Evolutionary conservation across 148 eudicot genomes (phyloP), one percentile per base, ranked within the genome.

Genomic region (Cornus florida): DNA sequence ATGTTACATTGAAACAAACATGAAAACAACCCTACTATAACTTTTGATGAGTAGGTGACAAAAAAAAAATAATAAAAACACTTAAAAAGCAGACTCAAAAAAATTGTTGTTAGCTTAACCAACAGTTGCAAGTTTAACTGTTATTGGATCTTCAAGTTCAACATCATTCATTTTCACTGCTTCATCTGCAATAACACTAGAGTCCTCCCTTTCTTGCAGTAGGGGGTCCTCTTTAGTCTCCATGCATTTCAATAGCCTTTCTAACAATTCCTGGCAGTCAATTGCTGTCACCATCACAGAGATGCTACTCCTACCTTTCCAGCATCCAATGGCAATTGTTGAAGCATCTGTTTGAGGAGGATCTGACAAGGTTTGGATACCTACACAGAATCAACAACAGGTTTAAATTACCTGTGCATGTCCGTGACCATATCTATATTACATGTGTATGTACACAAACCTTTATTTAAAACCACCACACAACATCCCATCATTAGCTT

Each of bases 231-330:
- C 59, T 50, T 65, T 81, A 0, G 80, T 74, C 75, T 38, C 90
- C 67, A 59, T n/a, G 39, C 87, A 91, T 75, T 69, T 64, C 11
- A 86, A 84, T 22, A 96, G 85, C 86, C 99, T 90, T 77, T 91
- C 98, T 20, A 93, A 84, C 88, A 96, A 80, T 89, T 96, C 99
- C 80, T 80, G 86, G 90, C 97, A 92, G 81, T 96, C 99, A n/a
- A 89, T 78, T 17, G 89, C 89, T 5, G 97, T 87, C 75, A 96
- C 95, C 99, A 96, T 96, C 66, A 96, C 97, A 28, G 93, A 71
- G 17, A 96, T 50, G 79, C 85, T 94, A 62, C 88, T 84, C 77
- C 91, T 85, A 56, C 99, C 99, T 84, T 80, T 94, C 99, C 99
- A 96, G 88, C 98, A 92, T 67, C 99, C 99, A 24, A 96, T 92